Percentiles rank a stretch among this genome's conserved stretches.
Evolutionary conservation across 768 basidiomycete species (phyloP).

Genomic region (Collybia sp.): DNA sequence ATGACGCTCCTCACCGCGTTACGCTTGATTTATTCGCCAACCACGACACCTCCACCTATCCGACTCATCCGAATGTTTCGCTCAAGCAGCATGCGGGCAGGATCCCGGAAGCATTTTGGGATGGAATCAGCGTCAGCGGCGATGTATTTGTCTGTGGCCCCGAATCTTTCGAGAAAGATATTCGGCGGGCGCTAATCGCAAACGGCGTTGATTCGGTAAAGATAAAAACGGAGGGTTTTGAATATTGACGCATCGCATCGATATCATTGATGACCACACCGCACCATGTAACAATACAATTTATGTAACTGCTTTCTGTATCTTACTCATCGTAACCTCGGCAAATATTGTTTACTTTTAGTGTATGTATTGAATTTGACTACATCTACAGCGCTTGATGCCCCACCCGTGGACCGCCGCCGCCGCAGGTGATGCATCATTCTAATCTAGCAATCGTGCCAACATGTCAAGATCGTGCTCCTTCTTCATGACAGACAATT

Average conservation of each 20-base stretch:
- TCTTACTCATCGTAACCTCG: too few species aligned
- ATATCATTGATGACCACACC: background rate
- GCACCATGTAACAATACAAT: background rate
- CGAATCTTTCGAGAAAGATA: conserved; percentile 34
- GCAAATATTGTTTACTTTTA: too few species aligned
- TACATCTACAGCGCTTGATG: too few species aligned
- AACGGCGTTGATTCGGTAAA: conserved; percentile 26
- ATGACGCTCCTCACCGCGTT: conserved; percentile 16
- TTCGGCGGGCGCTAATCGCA: conserved; percentile 25
- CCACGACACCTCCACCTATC: conserved; percentile 7
- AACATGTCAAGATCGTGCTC: too few species aligned
- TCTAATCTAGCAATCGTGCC: too few species aligned
- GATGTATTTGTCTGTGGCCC: conserved; percentile 50
- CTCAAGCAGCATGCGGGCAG: conserved; percentile 16
- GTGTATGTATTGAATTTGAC: too few species aligned
- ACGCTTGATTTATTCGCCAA: conserved; percentile 37
- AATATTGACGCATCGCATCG: conserved; percentile 27
- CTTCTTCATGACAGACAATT: too few species aligned
- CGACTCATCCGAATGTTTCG: conserved; percentile 6
- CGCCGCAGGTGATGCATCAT: too few species aligned
- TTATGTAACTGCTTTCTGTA: too few species aligned
- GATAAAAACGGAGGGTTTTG: conserved; percentile 37
- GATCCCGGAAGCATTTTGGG: conserved; percentile 12
- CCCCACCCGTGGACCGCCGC: too few species aligned
- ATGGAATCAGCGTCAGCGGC: conserved; percentile 12